A percentile compares a stretch with the other conserved stretches of the same genome.
phyloP scores from a whole-genome alignment of 2,329 filamentous ascomycete species.

The Sclerotinia sclerotiorum region DNA sequence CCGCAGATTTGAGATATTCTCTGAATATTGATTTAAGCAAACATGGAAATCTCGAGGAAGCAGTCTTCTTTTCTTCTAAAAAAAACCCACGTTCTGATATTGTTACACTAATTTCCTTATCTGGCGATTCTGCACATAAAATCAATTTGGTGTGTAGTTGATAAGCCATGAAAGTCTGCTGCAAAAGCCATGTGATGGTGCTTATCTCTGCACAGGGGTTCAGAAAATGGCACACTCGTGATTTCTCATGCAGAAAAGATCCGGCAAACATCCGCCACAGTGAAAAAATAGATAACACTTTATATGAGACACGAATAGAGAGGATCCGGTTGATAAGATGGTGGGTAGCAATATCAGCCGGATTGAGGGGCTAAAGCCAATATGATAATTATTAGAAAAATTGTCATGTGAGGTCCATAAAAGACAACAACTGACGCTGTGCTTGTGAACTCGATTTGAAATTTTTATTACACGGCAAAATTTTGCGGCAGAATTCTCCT shows the following conservation, averaged over 20 bases:
- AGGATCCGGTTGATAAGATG: not conserved
- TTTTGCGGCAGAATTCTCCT: not conserved
- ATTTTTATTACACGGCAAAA: not conserved
- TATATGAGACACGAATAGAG: not conserved
- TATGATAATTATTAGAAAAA: not conserved
- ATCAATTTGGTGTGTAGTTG: conserved; percentile 9
- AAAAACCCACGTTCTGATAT: not conserved
- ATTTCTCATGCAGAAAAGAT: conserved; percentile 12
- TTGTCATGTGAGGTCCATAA: conserved; percentile 3
- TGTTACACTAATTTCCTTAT: not conserved
- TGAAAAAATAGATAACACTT: not conserved
- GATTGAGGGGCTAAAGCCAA: not conserved
- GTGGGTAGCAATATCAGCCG: conserved; percentile 9
- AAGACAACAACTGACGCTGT: conserved; percentile 19
- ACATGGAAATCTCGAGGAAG: not conserved
- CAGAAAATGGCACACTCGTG: conserved; percentile 12
- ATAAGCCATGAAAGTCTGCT: conserved; percentile 22
- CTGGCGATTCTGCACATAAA: not conserved
- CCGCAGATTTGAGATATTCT: not conserved
- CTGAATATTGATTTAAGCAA: not conserved
- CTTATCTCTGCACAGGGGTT: conserved; percentile 22
- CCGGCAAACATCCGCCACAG: conserved; percentile 2
- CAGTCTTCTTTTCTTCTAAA: conserved; percentile 10
- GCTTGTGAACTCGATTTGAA: conserved; percentile 2
- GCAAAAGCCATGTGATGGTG: conserved; percentile 23